Percentiles rank a stretch among this genome's conserved stretches.
These are phyloP conservation scores for Salicornia ramosissima DNA, from an alignment of 148 eudicot genomes.

Conservation along the genomic window DNA sequence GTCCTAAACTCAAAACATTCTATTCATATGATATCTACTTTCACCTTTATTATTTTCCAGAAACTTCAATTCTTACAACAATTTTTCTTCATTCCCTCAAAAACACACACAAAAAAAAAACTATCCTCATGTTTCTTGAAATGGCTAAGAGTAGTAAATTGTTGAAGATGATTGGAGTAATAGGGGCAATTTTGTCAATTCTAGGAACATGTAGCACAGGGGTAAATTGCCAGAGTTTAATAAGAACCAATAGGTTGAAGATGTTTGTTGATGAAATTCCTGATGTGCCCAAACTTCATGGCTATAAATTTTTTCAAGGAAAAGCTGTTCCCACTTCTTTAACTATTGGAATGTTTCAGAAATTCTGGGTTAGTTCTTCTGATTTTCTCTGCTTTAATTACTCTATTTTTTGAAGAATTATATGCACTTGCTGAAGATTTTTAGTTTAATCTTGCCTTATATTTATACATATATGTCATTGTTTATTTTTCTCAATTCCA, in stretches of 20 bases:
- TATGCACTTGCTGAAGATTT: background rate
- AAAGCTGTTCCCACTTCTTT: conserved; percentile 34
- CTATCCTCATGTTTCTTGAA: background rate
- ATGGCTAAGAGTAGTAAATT: background rate
- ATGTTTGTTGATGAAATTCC: conserved; percentile 79
- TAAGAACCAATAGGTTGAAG: conserved; percentile 17
- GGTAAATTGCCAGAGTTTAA: background rate
- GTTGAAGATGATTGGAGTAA: background rate
- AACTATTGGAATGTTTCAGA: conserved; percentile 61
- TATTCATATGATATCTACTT: background rate
- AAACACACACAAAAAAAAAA: too few relatives aligned
- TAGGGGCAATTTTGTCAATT: background rate
- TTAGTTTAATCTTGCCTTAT: background rate
- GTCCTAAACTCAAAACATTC: background rate
- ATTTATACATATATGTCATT: background rate
- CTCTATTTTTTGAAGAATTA: too few relatives aligned
- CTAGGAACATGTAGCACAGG: background rate
- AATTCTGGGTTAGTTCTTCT: conserved; percentile 58
- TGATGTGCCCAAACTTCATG: conserved; percentile 50
- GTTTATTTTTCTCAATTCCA: background rate
- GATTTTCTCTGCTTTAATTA: background rate
- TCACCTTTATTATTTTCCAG: background rate
- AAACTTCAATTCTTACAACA: background rate
- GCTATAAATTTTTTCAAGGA: conserved; percentile 35
- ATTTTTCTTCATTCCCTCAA: background rate